Base-by-base conservation (phyloP, 306 rosid species). In the Astragalus glycyphyllos region DNA sequence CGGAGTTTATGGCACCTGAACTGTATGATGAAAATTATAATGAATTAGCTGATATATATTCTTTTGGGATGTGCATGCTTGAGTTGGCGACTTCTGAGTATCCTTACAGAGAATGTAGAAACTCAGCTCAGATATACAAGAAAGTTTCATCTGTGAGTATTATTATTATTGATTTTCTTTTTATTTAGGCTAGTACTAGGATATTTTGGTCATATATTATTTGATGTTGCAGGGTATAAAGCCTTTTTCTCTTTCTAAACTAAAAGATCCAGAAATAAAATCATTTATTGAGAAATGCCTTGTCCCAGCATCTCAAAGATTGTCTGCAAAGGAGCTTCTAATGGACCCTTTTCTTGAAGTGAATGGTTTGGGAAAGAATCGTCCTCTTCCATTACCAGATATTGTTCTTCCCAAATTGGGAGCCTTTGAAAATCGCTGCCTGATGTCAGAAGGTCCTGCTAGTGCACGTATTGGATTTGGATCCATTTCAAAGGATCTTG, bases 1-100 rank as follows among this genome's bases (percentile, higher is more conserved):
- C 85, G 44, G 88, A 81, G 75, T 84, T 81, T 67, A 84, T 84
- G 88, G 88, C 88, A 15, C 85, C 88, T 75, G 83, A 81, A 69
- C 59, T 84, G 68, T 84, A 81, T 38, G 83, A 84, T 71, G 88
- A 84, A 81, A 59, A 56, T 50, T 84, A 84, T 51, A 84, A 81
- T 62, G 84, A 81, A 72, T 81, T 78, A 40, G 88, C 76, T 0
- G 88, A 84, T 76, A 71, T 84, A 74, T 81, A 84, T 72, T 84
- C 85, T 59, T 84, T 84, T 58, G 85, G 88, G 58, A 75, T 81
- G 83, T 62, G 68, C 34, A 62, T 40, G 68, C 35, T 62, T 14
- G 68, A 62, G 68, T 62, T 62, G 68, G 51, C 35, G 44, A 62
- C 68, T 62, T 62, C 68, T 23, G 35, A 62, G 68, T 62, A 62